A percentile compares a stretch with the other conserved stretches of the same genome.
phyloP scores from a whole-genome alignment of 1,284 basidiomycete genomes.

The Melampsora americana region DNA sequence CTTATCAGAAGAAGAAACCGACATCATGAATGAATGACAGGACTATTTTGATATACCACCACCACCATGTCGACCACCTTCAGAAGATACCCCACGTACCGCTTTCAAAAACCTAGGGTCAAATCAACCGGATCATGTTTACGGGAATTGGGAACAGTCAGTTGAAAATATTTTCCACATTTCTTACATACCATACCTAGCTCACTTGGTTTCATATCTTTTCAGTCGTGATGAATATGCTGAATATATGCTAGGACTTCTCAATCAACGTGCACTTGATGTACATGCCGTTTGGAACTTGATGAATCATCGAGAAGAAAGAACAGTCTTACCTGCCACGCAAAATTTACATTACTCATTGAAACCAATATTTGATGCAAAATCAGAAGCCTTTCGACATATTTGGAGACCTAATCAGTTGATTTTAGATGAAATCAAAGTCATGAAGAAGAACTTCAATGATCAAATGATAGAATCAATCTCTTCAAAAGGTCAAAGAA shows the following conservation, averaged over 20 bases:
- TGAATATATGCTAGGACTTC: background rate
- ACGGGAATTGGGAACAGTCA: background rate
- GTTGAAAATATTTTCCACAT: background rate
- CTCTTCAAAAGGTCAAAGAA: background rate
- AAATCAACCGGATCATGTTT: background rate
- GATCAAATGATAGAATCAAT: background rate
- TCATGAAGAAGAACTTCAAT: background rate
- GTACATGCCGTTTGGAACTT: background rate
- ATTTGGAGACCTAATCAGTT: background rate
- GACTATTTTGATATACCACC: conserved; percentile 6
- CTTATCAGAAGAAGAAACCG: background rate
- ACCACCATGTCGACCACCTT: background rate
- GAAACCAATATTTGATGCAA: background rate
- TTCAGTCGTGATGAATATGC: background rate
- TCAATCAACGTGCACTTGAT: background rate
- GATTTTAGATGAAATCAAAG: background rate
- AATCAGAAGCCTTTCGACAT: background rate
- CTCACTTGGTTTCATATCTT: background rate
- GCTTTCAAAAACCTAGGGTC: background rate
- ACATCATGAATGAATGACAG: background rate
- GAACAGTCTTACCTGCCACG: background rate
- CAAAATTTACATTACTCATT: background rate
- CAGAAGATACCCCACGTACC: background rate
- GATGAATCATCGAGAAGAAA: background rate
- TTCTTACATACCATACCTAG: background rate